Evolutionary conservation across 441 rosid species (phyloP).

Genomic region (Sinapis alba): DNA sequence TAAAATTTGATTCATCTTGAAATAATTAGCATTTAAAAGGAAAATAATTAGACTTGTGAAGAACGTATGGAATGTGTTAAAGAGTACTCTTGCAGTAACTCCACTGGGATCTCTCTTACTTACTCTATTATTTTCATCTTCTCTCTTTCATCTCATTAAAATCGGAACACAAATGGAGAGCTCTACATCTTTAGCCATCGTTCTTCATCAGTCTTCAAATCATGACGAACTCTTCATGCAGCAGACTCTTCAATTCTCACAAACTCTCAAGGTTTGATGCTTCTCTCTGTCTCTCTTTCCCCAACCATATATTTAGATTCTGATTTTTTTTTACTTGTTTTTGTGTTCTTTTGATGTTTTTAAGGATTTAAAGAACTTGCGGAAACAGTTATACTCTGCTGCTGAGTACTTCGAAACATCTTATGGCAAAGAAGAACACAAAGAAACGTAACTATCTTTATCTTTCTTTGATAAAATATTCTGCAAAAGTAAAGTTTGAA

Average conservation of each 20-base stretch:
- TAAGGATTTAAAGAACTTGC: conserved; percentile 77
- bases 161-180: conserved; percentile 37
- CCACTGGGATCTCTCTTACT: conserved; percentile 35
- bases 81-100: conserved; percentile 23
- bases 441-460: conserved; percentile 54
- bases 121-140: conserved; percentile 29
- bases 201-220: conserved; percentile 52
- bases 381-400: conserved; percentile 82
- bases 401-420: conserved; percentile 84
- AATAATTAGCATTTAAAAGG: not conserved
- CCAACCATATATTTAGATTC: not conserved
- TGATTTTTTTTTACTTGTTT: conserved; percentile 1
- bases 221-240: conserved; percentile 76
- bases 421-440: conserved; percentile 57
- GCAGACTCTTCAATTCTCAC: conserved; percentile 70
- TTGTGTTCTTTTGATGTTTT: not conserved
- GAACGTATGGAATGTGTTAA: conserved; percentile 32
- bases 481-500: not conserved
- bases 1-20: not conserved
- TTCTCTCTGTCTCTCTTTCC: not conserved
- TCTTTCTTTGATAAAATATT: not conserved
- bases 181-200: conserved; percentile 48
- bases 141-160: conserved; percentile 17
- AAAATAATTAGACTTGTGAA: conserved; percentile 7
- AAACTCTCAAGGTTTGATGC: conserved; percentile 61